Evolutionary conservation across 768 basidiomycete genomes (phyloP), one percentile per base, ranked within the genome.

Genomic region (Phanerochaete carnosa): DNA sequence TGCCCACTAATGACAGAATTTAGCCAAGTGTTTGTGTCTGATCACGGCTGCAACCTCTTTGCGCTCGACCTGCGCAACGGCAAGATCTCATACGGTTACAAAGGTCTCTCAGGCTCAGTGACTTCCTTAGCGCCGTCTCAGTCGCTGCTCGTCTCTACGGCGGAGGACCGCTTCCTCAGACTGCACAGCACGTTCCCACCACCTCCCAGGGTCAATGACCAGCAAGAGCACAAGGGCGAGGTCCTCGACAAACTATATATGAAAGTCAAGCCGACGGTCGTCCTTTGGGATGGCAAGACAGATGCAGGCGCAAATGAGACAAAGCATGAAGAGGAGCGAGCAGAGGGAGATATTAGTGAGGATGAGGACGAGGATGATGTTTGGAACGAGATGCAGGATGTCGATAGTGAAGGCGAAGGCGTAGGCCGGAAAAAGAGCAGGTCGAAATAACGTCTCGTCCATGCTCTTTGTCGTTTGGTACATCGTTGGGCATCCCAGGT

Each of bases 41-140:
- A 94, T 68, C 76, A 79, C 51, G 85, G 84, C 15, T 82, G 79
- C 35, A 83, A 83, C 67, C 66, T 94, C 2, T 85, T 79, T 64
- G 80, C 88, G 0, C 55, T 92, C 11, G 93, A 94, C 68, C 61
- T 85, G 39, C 84, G 93, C 8, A 89, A 80, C 53, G 92, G 93
- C 0, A 72, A 78, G 28, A 74, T 86, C 30, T 65, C 81, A 9
- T 90, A 87, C 68, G 80, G 83, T 5, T 92, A 91, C 69, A 85
- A 86, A 78, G 91, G 89, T 45, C 71, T 94, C 58, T 80, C 91
- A 1, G 92, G 90, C 26, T 81, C 89, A 25, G 79, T 92, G 25
- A 80, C 78, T 12, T 87, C 89, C 2, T 72, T 91, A 30, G 83
- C 90, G 1, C 71, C 81, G 11, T 79, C 85, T 8, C 78, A 84